Percentiles rank a stretch among this genome's conserved stretches.
Conservation (phyloP, 768 basidiomycete species). For the Mycena galericulata region DNA sequence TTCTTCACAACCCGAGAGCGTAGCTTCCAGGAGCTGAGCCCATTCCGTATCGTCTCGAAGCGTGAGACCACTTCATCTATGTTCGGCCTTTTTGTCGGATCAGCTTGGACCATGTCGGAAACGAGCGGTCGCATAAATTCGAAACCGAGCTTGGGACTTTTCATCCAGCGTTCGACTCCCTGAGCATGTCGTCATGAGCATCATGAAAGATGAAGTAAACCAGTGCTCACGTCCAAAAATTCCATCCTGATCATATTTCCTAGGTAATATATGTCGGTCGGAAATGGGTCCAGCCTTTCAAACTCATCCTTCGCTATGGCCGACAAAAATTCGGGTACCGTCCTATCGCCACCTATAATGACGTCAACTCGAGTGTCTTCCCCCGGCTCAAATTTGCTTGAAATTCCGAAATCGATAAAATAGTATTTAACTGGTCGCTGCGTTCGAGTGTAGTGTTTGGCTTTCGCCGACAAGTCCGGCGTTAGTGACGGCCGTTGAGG, state of each 20-base stretch:
- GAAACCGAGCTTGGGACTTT: constrained; percentile 20
- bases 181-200: constrained; percentile 39
- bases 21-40: constrained; percentile 15
- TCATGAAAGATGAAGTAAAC: too few species aligned
- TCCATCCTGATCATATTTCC: constrained; percentile 43
- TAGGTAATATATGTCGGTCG: constrained; percentile 57
- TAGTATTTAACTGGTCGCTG: constrained; percentile 48
- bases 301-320: neutral
- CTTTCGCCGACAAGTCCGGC: neutral
- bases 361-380: constrained; percentile 39
- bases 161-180: constrained; percentile 34
- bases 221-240: constrained; percentile 38
- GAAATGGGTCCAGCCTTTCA: constrained; percentile 51
- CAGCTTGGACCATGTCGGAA: constrained; percentile 51
- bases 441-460: constrained; percentile 41
- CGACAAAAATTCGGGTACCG: constrained; percentile 57
- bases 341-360: constrained; percentile 55
- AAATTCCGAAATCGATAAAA: constrained; percentile 55
- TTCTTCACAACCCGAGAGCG: constrained; percentile 5
- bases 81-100: constrained; percentile 49
- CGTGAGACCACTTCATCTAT: constrained; percentile 50
- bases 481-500: constrained; percentile 27
- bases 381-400: constrained; percentile 40
- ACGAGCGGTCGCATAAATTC: constrained; percentile 50
- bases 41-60: constrained; percentile 35